These are phyloP conservation scores for Silene vulgaris DNA, from an alignment of 179 eudicot species.

Conservation along the genomic window DNA sequence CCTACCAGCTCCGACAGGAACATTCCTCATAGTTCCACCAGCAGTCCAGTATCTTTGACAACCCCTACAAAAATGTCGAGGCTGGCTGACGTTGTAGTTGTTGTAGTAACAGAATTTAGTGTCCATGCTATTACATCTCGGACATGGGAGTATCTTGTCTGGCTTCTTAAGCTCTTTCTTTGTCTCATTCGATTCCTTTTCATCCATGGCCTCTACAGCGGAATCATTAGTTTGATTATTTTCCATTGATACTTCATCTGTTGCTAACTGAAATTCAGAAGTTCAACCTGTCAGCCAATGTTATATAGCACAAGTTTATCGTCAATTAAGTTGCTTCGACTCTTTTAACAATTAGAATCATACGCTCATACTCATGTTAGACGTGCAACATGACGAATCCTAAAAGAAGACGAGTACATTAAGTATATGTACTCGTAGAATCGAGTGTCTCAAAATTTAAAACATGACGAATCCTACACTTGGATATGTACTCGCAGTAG, in stretches of 20 bases:
- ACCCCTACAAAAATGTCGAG: slow-evolving; percentile 31
- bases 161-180: slow-evolving; percentile 32
- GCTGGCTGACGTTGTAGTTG: slow-evolving; percentile 38
- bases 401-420: no score
- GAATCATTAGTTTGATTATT: slow-evolving; percentile 32
- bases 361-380: no score
- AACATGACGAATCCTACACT: neutral
- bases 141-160: slow-evolving; percentile 35
- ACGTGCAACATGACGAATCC: no score
- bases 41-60: slow-evolving; percentile 39
- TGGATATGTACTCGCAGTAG: neutral
- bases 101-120: slow-evolving; percentile 39
- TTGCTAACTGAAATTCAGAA: slow-evolving; percentile 8
- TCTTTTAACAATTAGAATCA: no score
- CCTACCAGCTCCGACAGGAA: slow-evolving; percentile 36
- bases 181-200: slow-evolving; percentile 27
- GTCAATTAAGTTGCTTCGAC: no score
- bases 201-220: slow-evolving; percentile 28
- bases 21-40: slow-evolving; percentile 36
- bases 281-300: slow-evolving; percentile 12
- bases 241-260: slow-evolving; percentile 23
- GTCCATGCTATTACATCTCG: slow-evolving; percentile 36
- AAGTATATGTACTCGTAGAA: neutral
- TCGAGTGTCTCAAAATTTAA: neutral
- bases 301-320: neutral